Conservation (phyloP, 73 alveolate species). For the Paramecium biaurelia region DNA sequence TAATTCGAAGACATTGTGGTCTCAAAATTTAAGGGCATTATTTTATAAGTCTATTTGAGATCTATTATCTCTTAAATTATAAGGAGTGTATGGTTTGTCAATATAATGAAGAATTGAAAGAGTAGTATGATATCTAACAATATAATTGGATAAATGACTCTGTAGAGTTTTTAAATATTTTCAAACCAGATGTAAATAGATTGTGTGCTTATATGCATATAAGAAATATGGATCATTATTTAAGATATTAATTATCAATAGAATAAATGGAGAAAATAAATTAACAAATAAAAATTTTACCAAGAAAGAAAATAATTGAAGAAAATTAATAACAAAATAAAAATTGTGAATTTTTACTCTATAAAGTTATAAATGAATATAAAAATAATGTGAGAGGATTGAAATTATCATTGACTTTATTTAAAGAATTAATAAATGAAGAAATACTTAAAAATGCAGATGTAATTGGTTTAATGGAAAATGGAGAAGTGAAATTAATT, state of each 20-base stretch:
- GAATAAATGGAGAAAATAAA: background rate
- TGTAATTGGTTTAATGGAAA: background rate
- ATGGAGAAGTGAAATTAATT: constrained; percentile 3
- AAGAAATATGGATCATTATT: background rate
- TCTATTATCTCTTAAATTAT: background rate
- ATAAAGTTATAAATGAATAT: background rate
- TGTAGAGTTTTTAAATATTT: background rate
- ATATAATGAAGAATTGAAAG: background rate
- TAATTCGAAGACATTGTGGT: background rate
- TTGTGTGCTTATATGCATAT: background rate
- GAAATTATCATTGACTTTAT: background rate
- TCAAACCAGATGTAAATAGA: background rate
- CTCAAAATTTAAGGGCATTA: background rate
- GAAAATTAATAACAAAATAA: background rate
- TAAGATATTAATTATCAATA: background rate
- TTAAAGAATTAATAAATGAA: background rate
- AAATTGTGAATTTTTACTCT: background rate
- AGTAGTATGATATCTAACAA: background rate
- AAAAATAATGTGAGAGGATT: background rate
- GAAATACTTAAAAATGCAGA: background rate
- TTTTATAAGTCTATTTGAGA: background rate
- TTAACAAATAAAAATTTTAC: background rate
- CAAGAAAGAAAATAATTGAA: background rate
- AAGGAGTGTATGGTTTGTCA: background rate
- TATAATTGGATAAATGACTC: background rate